These are phyloP conservation scores for Paramecium primaurelia DNA, from an alignment of 73 alveolate species.

Conservation along the genomic window DNA sequence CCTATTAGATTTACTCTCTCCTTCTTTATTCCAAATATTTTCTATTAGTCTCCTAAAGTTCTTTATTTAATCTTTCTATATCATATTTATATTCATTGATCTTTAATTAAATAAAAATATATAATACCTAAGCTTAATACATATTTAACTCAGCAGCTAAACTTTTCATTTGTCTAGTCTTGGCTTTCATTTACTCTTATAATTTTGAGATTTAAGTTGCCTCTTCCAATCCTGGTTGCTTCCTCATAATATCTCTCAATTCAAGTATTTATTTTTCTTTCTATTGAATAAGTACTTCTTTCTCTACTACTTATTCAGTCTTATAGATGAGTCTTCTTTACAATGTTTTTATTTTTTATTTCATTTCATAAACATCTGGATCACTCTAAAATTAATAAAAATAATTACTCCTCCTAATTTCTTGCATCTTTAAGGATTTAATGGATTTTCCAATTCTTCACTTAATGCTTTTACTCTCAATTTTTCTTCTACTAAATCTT, in stretches of 20 bases:
- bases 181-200: conserved; percentile 86
- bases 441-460: conserved; percentile 91
- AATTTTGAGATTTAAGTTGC: conserved; percentile 83
- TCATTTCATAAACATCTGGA: conserved; percentile 93
- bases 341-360: conserved; percentile 82
- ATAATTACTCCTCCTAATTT: conserved; percentile 85
- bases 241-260: conserved; percentile 85
- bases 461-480: conserved; percentile 96
- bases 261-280: conserved; percentile 87
- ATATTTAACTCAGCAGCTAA: conserved; percentile 93
- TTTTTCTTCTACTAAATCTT: conserved; percentile 84
- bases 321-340: conserved; percentile 88
- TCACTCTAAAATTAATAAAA: conserved; percentile 59
- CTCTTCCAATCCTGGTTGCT: conserved; percentile 95
- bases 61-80: conserved; percentile 91
- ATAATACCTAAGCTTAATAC: conserved; percentile 89
- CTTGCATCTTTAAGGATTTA: conserved; percentile 89
- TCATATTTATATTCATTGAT: conserved; percentile 90
- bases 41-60: conserved; percentile 90
- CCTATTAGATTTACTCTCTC: conserved; percentile 68
- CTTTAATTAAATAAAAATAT: neutral
- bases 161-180: conserved; percentile 92
- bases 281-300: conserved; percentile 90
- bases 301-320: conserved; percentile 94
- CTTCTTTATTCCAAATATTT: conserved; percentile 87